phyloP scores from a whole-genome alignment of 1,284 basidiomycete genomes.

The Bondarzewia mesenterica region DNA sequence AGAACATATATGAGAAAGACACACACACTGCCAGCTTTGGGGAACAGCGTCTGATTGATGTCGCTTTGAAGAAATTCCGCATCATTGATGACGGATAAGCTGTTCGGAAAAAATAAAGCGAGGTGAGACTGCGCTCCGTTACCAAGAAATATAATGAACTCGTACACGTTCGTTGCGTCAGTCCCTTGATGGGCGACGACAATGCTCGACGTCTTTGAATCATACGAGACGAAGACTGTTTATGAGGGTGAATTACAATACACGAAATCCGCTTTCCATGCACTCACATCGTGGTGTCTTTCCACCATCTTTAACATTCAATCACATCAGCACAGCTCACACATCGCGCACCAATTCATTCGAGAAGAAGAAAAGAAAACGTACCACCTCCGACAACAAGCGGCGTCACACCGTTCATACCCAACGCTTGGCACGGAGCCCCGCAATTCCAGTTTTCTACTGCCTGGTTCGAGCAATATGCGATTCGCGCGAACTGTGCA shows the following conservation, averaged over 20 bases:
- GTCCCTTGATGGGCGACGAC: constrained; percentile 45
- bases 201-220: constrained; percentile 27
- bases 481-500: constrained; percentile 31
- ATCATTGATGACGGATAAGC: constrained; percentile 38
- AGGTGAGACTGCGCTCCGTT: too few species aligned
- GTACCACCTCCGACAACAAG: constrained; percentile 28
- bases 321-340: not conserved
- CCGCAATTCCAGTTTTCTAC: constrained; percentile 30
- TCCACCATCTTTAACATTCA: constrained; percentile 20
- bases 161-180: constrained; percentile 26
- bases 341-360: not conserved
- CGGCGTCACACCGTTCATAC: constrained; percentile 24
- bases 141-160: too few species aligned
- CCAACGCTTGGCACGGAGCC: constrained; percentile 26
- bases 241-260: not conserved
- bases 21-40: constrained; percentile 20
- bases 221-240: constrained; percentile 34
- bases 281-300: constrained; percentile 26
- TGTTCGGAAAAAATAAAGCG: constrained; percentile 9
- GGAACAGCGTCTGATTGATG: constrained; percentile 32
- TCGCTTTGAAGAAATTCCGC: constrained; percentile 26
- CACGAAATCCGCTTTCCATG: not conserved
- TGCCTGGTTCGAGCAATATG: constrained; percentile 28
- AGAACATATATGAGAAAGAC: constrained; percentile 11
- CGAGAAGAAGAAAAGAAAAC: too few species aligned